Base-by-base conservation (phyloP, 352 stramenopile species). In the Halophytophthora batemanensis region DNA sequence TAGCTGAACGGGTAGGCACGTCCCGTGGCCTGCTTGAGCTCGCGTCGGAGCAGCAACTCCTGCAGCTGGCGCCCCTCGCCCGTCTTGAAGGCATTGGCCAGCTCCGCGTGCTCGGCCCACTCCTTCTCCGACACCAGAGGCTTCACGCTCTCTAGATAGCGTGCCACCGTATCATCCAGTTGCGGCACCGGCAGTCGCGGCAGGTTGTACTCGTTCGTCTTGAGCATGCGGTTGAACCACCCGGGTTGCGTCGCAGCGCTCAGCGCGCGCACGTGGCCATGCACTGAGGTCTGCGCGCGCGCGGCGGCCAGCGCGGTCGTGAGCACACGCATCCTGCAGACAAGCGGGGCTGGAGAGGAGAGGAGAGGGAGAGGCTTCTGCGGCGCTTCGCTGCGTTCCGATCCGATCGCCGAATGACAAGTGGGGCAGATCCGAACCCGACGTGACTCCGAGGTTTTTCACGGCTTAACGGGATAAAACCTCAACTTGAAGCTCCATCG, bases 1-100 rank as follows among this genome's bases (percentile, higher is more conserved):
- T 97, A 97, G 69, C 82, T 96, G 77, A 90, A 95, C 17, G 90
- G 89, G 59, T 96, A 97, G 45, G 75, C 74, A 41, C 84, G 84
- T 52, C 82, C 82, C 72, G 84, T 85, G 29, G 72, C 69, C 39
- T 94, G 79, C 23, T 74, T 59, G 21, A 93, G 74, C 56, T 94
- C 77, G 47, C 77, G 74, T 53, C 86, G 85, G 37, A 90, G 67
- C 44, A 90, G 46, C 8, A 66, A 17, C 15, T 87, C 75, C 58
- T 90, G 79, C 19, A 90, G 55, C 48, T 74, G 45, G 31, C 79
- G 79, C 0, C 79, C 79, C 37, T 88, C 77, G 1, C 31, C 57
- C 8, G 40, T 40, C 37, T 74, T 54, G 41, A 96, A 93, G 15
- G 74, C 55, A n/a, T 74, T 59, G 10, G 84, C 76, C 25, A 88